These are phyloP conservation scores for Tothia fuscella DNA, from an alignment of 2,329 filamentous ascomycete species.

Conservation along the genomic window DNA sequence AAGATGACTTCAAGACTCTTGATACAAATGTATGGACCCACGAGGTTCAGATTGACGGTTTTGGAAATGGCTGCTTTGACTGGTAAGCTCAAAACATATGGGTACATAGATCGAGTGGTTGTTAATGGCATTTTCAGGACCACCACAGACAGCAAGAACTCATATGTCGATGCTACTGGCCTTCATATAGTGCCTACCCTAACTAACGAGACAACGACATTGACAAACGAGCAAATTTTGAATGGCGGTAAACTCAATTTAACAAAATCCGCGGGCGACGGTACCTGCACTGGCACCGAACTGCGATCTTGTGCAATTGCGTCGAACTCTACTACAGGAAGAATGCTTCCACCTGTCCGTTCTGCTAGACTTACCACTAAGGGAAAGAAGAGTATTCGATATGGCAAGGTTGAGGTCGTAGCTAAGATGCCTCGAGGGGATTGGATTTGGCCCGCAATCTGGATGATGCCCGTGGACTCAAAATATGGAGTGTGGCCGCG, in stretches of 20 bases:
- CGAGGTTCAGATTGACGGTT: slow-evolving; percentile 33
- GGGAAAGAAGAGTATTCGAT: slow-evolving; percentile 34
- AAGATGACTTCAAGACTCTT: slow-evolving; percentile 38
- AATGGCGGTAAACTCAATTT: slow-evolving; percentile 33
- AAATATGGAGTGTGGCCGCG: slow-evolving; percentile 35
- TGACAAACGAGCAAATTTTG: slow-evolving; percentile 28
- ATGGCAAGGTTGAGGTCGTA: slow-evolving; percentile 41
- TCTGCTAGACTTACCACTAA: slow-evolving; percentile 38
- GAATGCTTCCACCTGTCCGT: slow-evolving; percentile 38
- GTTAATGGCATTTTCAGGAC: too few relatives aligned
- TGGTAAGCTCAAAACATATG: too few relatives aligned
- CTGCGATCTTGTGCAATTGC: slow-evolving; percentile 24
- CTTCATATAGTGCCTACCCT: slow-evolving; percentile 43
- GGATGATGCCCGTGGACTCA: slow-evolving; percentile 12
- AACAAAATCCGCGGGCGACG: slow-evolving; percentile 20
- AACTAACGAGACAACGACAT: slow-evolving; percentile 26
- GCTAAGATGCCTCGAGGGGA: slow-evolving; percentile 41
- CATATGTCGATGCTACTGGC: slow-evolving; percentile 35
- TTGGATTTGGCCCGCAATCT: slow-evolving; percentile 41
- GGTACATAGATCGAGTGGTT: too few relatives aligned
- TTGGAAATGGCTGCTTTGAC: slow-evolving; percentile 39
- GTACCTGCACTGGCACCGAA: slow-evolving; percentile 28
- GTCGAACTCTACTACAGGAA: slow-evolving; percentile 32
- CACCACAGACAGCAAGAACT: slow-evolving; percentile 35
- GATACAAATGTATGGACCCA: slow-evolving; percentile 36